A percentile compares a stretch with the other conserved stretches of the same genome.
These are phyloP conservation scores for Trichoderma hamatum DNA, from an alignment of 2,329 filamentous ascomycete genomes.

Conservation along the genomic window DNA sequence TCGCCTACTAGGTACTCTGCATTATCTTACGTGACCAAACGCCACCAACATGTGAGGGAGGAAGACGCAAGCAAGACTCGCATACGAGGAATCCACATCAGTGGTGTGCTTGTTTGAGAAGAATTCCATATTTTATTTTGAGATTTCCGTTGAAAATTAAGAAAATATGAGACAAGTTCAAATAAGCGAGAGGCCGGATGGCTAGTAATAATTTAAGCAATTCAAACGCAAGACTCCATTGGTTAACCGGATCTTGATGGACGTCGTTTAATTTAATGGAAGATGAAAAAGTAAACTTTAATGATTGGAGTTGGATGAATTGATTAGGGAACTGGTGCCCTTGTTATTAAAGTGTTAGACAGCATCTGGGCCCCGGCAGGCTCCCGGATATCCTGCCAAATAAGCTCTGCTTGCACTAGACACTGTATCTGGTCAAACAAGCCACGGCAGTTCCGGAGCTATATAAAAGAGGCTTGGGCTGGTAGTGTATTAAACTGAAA, in stretches of 20 bases:
- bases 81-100: not conserved
- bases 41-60: not conserved
- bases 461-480: not conserved
- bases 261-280: not conserved
- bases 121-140: no score
- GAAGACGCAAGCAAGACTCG: not conserved
- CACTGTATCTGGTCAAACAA: not conserved
- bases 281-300: not conserved
- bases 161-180: not conserved
- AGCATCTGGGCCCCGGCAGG: not conserved
- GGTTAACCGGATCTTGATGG: no score
- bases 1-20: not conserved
- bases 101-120: not conserved
- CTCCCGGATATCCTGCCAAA: not conserved
- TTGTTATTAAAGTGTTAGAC: not conserved
- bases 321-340: not conserved
- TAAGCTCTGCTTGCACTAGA: not conserved
- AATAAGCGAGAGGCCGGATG: not conserved
- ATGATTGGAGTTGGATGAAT: not conserved
- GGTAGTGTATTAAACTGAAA: not conserved
- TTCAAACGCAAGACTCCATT: not conserved
- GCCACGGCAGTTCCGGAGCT: conserved; percentile 3
- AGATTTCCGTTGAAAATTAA: not conserved
- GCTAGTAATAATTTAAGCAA: not conserved
- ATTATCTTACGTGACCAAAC: not conserved